These are phyloP conservation scores for Aspergillus floridensis DNA, from an alignment of 2,329 filamentous ascomycete species.

Conservation along the genomic window DNA sequence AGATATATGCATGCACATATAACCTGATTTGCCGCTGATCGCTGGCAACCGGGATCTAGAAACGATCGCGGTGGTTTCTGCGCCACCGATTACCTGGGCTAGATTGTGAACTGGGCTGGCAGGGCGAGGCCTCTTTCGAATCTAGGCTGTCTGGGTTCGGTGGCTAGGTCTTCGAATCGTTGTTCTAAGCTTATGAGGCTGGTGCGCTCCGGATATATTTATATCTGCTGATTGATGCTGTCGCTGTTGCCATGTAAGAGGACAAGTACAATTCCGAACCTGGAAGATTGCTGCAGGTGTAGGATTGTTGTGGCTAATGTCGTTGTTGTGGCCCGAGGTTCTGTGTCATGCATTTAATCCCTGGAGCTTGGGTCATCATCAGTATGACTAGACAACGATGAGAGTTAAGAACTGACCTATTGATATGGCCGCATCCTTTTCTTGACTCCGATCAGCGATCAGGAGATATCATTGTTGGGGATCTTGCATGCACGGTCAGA, in stretches of 20 bases:
- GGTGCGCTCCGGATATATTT: background rate
- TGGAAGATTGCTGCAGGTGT: background rate
- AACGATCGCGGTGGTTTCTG: background rate
- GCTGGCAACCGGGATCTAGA: background rate
- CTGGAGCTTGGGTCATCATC: too few species aligned
- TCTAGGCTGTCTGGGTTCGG: background rate
- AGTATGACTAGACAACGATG: too few species aligned
- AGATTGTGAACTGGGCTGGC: background rate
- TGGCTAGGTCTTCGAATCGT: background rate
- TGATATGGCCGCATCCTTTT: background rate
- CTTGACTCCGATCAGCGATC: background rate
- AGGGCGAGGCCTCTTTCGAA: background rate
- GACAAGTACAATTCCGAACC: background rate
- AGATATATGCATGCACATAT: slow-evolving; percentile 9
- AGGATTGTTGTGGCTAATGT: background rate
- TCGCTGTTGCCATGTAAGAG: background rate
- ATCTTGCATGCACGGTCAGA: background rate
- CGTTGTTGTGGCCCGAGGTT: background rate
- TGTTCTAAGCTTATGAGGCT: background rate
- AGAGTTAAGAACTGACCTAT: too few species aligned
- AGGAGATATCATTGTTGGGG: background rate
- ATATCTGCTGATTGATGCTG: background rate
- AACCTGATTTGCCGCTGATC: background rate
- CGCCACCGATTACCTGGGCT: background rate
- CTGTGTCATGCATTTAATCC: background rate